Base-by-base conservation (phyloP, 202 grass and related monocot species). In the Hordeum pubiflorum region DNA sequence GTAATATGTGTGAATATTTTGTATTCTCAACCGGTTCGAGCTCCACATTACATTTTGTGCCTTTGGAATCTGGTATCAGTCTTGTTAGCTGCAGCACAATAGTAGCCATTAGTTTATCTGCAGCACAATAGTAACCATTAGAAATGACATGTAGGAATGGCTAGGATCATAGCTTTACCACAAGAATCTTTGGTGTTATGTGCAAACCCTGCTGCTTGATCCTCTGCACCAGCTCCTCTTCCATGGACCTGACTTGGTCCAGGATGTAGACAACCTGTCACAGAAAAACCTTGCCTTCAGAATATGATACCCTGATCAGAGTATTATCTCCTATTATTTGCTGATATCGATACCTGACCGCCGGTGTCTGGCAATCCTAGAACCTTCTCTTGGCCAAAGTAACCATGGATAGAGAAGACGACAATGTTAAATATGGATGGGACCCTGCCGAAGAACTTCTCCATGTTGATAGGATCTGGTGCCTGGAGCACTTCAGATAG, bases 401-500 rank as follows among this genome's bases (percentile, higher is more conserved):
- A 97, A 52, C 94, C 94, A 73, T 97, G 94, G 5, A 89, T 87
- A 1, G 94, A 94, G 72, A 94, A 92, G 73, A 97, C 75, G 11
- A 97, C 94, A 3, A 97, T 87, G 46, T 89, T 91, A 57, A 97
- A 97, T 77, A 86, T 92, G 40, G 78, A 82, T 43, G 94, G 91
- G 66, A 94, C 67, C 88, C 89, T 91, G 72, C 88, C 81, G 72
- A 97, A 97, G 79, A 97, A 97, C 69, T 92, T 97, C 32, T 94
- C 88, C 89, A 91, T 88, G 48, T 92, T 97, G 46, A 54, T 76
- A 78, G 94, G 94, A 81, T 97, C 91, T n/a, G 94, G 94, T 67
- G 89, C 94, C 81, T 97, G 94, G 66, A 97, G 89, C 83, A 97
- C 89, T 85, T 97, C 94, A 23, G 94, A 97, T 27, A 97, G 88